Percentiles rank a stretch among this genome's conserved stretches.
Evolutionary conservation across 2,329 filamentous ascomycete genomes (phyloP).

Genomic region (Hypoxylon sp.): DNA sequence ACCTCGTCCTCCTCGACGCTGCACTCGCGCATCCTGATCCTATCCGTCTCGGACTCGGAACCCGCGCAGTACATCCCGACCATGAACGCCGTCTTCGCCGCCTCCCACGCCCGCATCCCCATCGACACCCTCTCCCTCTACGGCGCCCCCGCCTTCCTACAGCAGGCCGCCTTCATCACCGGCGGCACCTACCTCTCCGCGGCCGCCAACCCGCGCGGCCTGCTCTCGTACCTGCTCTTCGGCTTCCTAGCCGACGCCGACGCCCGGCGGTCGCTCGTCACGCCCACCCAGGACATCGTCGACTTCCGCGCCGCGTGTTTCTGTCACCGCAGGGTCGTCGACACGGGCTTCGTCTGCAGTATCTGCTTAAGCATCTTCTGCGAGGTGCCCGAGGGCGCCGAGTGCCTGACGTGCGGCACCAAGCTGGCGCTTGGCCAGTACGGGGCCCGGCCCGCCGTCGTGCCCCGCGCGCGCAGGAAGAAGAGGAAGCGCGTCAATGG

Average conservation of each 20-base stretch:
- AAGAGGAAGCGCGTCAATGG: conserved; percentile 73
- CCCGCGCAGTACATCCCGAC: conserved; percentile 95
- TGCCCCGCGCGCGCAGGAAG: conserved; percentile 79
- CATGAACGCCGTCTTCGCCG: conserved; percentile 98
- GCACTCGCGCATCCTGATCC: conserved; percentile 85
- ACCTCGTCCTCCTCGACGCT: conserved; percentile 61
- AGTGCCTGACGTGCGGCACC: conserved; percentile 87
- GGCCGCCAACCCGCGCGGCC: conserved; percentile 70
- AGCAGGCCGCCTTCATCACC: conserved; percentile 81
- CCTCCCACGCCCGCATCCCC: conserved; percentile 85
- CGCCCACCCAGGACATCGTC: conserved; percentile 85
- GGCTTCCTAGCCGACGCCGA: conserved; percentile 79
- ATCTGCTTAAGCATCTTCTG: conserved; percentile 97
- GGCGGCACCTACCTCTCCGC: conserved; percentile 66
- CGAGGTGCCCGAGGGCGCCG: conserved; percentile 68
- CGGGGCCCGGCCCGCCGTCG: conserved; percentile 80
- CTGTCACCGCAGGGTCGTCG: conserved; percentile 90
- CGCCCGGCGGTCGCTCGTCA: conserved; percentile 72
- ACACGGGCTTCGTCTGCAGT: conserved; percentile 94
- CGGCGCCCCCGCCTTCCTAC: conserved; percentile 89
- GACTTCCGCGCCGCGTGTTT: conserved; percentile 99
- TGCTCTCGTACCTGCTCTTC: conserved; percentile 95
- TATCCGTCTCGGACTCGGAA: conserved; percentile 88
- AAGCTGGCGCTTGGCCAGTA: conserved; percentile 81
- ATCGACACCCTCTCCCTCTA: conserved; percentile 92